Conservation (phyloP, 495 filamentous ascomycete genomes). For the Aspergillus bridgeri region DNA sequence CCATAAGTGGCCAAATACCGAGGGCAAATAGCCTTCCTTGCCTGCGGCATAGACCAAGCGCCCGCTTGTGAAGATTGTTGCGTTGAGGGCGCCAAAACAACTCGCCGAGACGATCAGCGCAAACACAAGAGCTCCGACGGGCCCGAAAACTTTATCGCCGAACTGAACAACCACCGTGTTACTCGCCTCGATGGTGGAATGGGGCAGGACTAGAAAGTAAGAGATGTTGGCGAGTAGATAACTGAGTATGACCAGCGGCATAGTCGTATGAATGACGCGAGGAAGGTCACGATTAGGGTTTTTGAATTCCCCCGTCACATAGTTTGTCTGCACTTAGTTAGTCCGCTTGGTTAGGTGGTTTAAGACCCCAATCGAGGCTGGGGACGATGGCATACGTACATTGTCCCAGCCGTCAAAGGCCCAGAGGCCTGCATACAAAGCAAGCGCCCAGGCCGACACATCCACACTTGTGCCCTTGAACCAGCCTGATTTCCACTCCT, state of each 20-base stretch:
- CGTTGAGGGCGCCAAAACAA: conserved; percentile 91
- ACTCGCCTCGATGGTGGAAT: conserved; percentile 69
- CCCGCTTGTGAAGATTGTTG: conserved; percentile 88
- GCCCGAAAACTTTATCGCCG: conserved; percentile 84
- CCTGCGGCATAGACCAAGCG: conserved; percentile 91
- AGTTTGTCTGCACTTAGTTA: conserved; percentile 72
- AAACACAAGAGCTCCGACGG: conserved; percentile 74
- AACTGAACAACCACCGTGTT: conserved; percentile 96
- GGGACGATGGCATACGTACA: conserved; percentile 49
- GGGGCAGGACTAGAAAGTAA: conserved; percentile 94
- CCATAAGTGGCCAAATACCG: conserved; percentile 79
- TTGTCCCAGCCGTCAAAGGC: conserved; percentile 99
- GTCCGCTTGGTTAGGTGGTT: neutral
- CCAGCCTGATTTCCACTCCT: conserved; percentile 90
- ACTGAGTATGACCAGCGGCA: conserved; percentile 86
- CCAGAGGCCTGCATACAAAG: conserved; percentile 93
- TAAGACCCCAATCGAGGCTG: neutral
- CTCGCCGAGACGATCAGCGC: conserved; percentile 85
- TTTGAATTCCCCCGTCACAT: conserved; percentile 93
- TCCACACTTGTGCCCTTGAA: conserved; percentile 82
- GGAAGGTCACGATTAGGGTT: conserved; percentile 88
- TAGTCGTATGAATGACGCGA: conserved; percentile 92
- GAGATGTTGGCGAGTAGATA: conserved; percentile 89
- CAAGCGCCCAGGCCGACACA: conserved; percentile 81
- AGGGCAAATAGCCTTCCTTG: conserved; percentile 90